Conservation (phyloP, 371 early-diverging fungal species). For the Amoeboradix gromovi region DNA sequence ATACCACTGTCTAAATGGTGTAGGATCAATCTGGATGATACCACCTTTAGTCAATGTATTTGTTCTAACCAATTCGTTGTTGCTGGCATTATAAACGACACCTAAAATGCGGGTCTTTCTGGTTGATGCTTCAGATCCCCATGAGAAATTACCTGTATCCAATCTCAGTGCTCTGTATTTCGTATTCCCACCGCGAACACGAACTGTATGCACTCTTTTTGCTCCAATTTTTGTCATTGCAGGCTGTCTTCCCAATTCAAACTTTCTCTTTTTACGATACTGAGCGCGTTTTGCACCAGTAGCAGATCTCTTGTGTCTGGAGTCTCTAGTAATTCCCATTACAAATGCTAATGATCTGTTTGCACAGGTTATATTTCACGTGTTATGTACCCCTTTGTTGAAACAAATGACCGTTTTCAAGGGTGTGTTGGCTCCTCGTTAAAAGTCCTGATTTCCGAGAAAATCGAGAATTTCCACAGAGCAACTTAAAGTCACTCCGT, state of each 20-base stretch:
- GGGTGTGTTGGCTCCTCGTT: too few relatives aligned
- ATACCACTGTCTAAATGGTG: slow-evolving; percentile 95
- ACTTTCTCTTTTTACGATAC: slow-evolving; percentile 97
- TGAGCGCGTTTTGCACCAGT: slow-evolving; percentile 94
- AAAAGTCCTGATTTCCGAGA: too few relatives aligned
- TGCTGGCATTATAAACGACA: slow-evolving; percentile 97
- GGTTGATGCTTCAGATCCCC: slow-evolving; percentile 77
- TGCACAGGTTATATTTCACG: too few relatives aligned
- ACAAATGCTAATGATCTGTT: too few relatives aligned
- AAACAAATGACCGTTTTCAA: too few relatives aligned
- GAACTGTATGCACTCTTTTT: slow-evolving; percentile 73
- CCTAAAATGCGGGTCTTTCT: slow-evolving; percentile 84
- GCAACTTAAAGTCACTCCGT: too few relatives aligned
- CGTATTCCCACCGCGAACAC: slow-evolving; percentile 94
- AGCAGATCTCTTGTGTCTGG: slow-evolving; percentile 87
- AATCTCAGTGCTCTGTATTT: slow-evolving; percentile 96
- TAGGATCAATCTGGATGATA: slow-evolving; percentile 93
- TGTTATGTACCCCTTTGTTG: too few relatives aligned
- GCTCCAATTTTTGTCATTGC: slow-evolving; percentile 91
- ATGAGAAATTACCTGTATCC: slow-evolving; percentile 85
- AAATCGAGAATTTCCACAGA: too few relatives aligned
- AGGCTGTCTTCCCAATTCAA: slow-evolving; percentile 91
- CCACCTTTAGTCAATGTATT: slow-evolving; percentile 97
- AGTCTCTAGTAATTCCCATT: slow-evolving; percentile 78
- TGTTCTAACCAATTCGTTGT: slow-evolving; percentile 99